Percentiles rank a stretch among this genome's conserved stretches.
Evolutionary conservation across 331 rosid species (phyloP).

Genomic region (Stylosanthes scabra): DNA sequence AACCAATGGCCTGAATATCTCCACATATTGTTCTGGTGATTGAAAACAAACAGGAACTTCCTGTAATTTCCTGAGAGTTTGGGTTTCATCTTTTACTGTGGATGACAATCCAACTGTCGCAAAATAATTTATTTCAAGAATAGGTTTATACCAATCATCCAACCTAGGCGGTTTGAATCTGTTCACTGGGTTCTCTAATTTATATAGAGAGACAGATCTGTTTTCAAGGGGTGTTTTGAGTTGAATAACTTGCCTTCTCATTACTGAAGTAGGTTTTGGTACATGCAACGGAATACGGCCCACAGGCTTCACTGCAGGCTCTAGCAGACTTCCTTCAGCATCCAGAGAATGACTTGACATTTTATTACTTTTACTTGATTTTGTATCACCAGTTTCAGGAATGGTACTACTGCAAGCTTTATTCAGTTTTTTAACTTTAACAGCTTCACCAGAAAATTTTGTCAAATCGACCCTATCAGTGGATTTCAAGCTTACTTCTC

Average conservation of each 20-base stretch:
- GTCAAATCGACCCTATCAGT: slow-evolving; percentile 48
- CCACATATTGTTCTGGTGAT: slow-evolving; percentile 84
- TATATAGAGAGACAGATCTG: slow-evolving; percentile 52
- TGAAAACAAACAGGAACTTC: slow-evolving; percentile 88
- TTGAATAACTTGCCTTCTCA: slow-evolving; percentile 87
- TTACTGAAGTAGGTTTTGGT: slow-evolving; percentile 61
- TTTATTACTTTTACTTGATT: slow-evolving; percentile 30
- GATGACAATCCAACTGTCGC: slow-evolving; percentile 69
- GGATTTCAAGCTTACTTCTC: slow-evolving; percentile 48
- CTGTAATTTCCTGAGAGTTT: slow-evolving; percentile 58
- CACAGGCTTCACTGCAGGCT: slow-evolving; percentile 64
- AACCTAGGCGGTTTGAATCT: slow-evolving; percentile 87
- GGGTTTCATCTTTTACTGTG: slow-evolving; percentile 64
- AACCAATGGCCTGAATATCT: slow-evolving; percentile 85
- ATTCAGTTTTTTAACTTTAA: slow-evolving; percentile 42
- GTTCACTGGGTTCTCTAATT: slow-evolving; percentile 62
- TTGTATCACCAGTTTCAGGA: slow-evolving; percentile 43
- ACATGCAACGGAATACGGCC: slow-evolving; percentile 54
- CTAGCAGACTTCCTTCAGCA: slow-evolving; percentile 60
- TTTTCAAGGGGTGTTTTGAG: slow-evolving; percentile 68
- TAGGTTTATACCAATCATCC: slow-evolving; percentile 91
- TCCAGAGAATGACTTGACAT: slow-evolving; percentile 50
- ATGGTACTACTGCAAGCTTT: slow-evolving; percentile 44
- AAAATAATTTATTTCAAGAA: slow-evolving; percentile 85
- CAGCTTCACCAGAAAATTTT: slow-evolving; percentile 47